phyloP scores from a whole-genome alignment of 257 asterid genomes.

The Nicotiana attenuata region DNA sequence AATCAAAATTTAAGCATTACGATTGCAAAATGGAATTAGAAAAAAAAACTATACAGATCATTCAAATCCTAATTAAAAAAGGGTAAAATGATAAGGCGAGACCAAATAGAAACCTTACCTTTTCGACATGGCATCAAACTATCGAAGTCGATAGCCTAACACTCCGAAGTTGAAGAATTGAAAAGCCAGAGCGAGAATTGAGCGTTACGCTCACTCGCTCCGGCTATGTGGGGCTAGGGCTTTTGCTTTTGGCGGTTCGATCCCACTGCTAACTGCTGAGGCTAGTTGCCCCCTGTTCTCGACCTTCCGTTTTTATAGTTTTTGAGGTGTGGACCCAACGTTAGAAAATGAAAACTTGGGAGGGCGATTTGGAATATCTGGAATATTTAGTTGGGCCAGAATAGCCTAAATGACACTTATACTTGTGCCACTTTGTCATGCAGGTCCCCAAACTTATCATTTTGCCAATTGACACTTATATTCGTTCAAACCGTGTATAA shows the following conservation, averaged over 20 bases:
- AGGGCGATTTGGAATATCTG: background rate
- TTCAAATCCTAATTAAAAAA: background rate
- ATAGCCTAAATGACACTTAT: too few relatives aligned
- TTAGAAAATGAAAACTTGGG: background rate
- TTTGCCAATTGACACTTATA: too few relatives aligned
- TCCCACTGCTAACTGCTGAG: background rate
- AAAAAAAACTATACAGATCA: background rate
- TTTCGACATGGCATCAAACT: slow-evolving; percentile 6
- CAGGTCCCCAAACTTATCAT: too few relatives aligned
- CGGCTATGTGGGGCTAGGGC: background rate
- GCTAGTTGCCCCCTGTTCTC: background rate
- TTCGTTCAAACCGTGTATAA: too few relatives aligned
- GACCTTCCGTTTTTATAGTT: background rate
- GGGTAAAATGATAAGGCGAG: background rate
- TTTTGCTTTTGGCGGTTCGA: background rate
- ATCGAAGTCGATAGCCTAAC: background rate
- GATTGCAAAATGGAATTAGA: background rate
- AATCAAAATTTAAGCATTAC: background rate
- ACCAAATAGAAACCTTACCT: background rate
- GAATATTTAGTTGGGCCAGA: too few relatives aligned
- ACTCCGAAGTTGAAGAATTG: background rate
- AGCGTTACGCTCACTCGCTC: slow-evolving; percentile 6
- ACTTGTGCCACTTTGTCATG: too few relatives aligned
- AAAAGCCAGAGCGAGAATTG: slow-evolving; percentile 14
- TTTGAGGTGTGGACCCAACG: background rate